Conservation (phyloP, 495 filamentous ascomycete species). For the Entonaema liquescens region DNA sequence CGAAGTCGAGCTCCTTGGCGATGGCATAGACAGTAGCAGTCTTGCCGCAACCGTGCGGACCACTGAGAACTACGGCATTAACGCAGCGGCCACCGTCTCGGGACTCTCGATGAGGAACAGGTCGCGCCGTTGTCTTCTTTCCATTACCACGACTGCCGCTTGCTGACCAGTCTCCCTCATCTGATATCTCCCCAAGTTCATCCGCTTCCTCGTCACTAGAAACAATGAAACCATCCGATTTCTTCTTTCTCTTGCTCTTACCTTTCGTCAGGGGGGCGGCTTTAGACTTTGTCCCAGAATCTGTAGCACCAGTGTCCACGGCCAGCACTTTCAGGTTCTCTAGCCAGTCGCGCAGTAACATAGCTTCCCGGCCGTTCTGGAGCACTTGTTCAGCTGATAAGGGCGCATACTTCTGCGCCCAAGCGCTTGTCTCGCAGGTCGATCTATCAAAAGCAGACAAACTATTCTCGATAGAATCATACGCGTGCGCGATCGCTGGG, state of each 20-base stretch:
- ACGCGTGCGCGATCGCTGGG: constrained; percentile 68
- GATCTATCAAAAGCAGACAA: constrained; percentile 84
- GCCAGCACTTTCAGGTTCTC: constrained; percentile 73
- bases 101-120: constrained; percentile 52
- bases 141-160: constrained; percentile 48
- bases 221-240: constrained; percentile 85
- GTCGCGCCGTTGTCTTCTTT: constrained; percentile 71
- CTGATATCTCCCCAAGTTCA: constrained; percentile 77
- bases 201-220: constrained; percentile 82
- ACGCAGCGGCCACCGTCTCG: constrained; percentile 57
- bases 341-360: constrained; percentile 86
- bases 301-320: constrained; percentile 69
- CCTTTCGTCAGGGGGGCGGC: constrained; percentile 53
- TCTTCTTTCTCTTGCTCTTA: constrained; percentile 77
- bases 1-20: constrained; percentile 94
- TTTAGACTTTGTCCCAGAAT: constrained; percentile 57
- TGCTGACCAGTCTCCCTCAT: constrained; percentile 66
- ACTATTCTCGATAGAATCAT: constrained; percentile 63
- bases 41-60: constrained; percentile 91
- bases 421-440: constrained; percentile 75
- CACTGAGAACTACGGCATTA: constrained; percentile 83
- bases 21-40: constrained; percentile 92
- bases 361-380: constrained; percentile 74
- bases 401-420: constrained; percentile 91
- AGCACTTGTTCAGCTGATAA: constrained; percentile 73